Percentiles rank a stretch among this genome's conserved stretches.
Conservation (phyloP, 2,329 filamentous ascomycete species). For the Claviceps sp. region DNA sequence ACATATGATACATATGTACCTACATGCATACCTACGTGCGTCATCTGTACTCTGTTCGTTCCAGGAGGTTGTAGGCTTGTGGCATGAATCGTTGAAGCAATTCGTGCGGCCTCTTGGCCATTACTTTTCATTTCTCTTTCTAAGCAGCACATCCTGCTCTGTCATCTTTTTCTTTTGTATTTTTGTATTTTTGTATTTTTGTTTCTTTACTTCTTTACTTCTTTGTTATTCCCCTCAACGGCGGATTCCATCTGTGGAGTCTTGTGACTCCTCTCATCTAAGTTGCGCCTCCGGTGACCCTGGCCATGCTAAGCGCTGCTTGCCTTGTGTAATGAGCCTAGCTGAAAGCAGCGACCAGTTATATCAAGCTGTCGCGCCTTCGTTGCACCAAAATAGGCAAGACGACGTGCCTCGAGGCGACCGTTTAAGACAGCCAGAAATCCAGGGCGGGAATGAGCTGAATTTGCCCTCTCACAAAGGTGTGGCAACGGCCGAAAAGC, state of each 20-base stretch:
- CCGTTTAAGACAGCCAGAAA: background rate
- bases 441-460: background rate
- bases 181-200: background rate
- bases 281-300: background rate
- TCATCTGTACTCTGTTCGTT: background rate
- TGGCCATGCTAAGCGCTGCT: background rate
- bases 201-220: no score
- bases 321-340: background rate
- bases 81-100: no score
- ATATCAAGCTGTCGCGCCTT: background rate
- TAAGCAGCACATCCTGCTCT: background rate
- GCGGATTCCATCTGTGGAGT: background rate
- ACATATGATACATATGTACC: background rate
- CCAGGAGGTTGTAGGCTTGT: no score
- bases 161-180: background rate
- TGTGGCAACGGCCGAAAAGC: background rate
- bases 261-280: background rate
- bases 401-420: background rate
- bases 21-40: background rate
- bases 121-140: no score
- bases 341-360: background rate
- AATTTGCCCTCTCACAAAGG: background rate
- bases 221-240: background rate
- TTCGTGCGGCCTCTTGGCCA: no score
- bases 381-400: background rate